Conservation (phyloP, 2,329 filamentous ascomycete genomes). For the Verticillium isaacii region DNA sequence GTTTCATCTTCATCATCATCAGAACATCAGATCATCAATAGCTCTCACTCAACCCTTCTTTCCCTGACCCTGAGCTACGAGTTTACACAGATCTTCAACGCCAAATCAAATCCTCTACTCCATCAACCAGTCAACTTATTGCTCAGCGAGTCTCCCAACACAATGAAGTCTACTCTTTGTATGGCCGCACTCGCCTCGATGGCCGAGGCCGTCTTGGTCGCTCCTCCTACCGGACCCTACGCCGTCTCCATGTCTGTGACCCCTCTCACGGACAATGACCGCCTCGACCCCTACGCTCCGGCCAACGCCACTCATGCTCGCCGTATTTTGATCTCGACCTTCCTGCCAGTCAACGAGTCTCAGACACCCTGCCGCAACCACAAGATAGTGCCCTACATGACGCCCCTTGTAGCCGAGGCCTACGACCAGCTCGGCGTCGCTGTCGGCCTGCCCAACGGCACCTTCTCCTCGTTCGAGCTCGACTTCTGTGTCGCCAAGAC, state of each 20-base stretch:
- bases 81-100: neutral
- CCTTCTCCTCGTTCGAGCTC: slow-evolving; percentile 21
- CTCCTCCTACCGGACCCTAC: slow-evolving; percentile 23
- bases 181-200: slow-evolving; percentile 11
- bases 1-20: neutral
- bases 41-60: neutral
- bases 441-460: slow-evolving; percentile 23
- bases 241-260: slow-evolving; percentile 19
- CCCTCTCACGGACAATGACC: slow-evolving; percentile 22
- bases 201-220: slow-evolving; percentile 18
- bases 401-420: slow-evolving; percentile 20
- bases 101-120: neutral
- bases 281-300: slow-evolving; percentile 24
- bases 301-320: slow-evolving; percentile 16
- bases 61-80: too few relatives aligned
- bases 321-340: slow-evolving; percentile 23
- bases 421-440: slow-evolving; percentile 20
- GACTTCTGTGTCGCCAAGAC: slow-evolving; percentile 16
- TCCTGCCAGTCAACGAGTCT: slow-evolving; percentile 20
- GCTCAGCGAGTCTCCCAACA: neutral
- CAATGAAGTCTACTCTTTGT: slow-evolving; percentile 15
- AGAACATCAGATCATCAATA: neutral
- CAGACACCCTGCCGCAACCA: slow-evolving; percentile 13
- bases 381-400: slow-evolving; percentile 24
- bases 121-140: neutral